These are phyloP conservation scores for Taxillus chinensis DNA, from an alignment of 164 flowering plant genomes.

Conservation along the genomic window DNA sequence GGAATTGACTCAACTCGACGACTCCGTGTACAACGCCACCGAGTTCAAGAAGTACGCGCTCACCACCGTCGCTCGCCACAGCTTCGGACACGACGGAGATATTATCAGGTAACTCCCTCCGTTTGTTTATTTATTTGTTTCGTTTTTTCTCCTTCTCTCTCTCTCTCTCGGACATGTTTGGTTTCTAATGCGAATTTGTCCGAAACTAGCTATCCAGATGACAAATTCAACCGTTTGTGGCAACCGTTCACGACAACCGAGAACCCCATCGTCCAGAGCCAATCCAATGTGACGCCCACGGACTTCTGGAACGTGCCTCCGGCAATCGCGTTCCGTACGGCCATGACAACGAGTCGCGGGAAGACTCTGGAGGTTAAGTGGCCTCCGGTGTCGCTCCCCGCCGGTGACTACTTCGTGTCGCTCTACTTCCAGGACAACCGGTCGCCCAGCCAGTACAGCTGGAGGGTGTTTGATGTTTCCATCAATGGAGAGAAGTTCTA, in stretches of 20 bases:
- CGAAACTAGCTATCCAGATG: constrained; percentile 82
- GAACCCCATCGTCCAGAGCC: constrained; percentile 37
- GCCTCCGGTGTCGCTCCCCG: constrained; percentile 54
- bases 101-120: constrained; percentile 32
- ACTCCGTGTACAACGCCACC: constrained; percentile 61
- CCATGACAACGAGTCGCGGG: constrained; percentile 59
- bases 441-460: constrained; percentile 57
- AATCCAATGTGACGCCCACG: constrained; percentile 32
- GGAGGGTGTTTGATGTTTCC: constrained; percentile 69
- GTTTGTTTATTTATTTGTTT: neutral
- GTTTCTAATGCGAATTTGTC: too few relatives aligned
- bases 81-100: constrained; percentile 44
- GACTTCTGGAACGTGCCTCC: constrained; percentile 94
- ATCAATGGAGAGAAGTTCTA: constrained; percentile 56
- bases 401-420: constrained; percentile 47
- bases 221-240: constrained; percentile 74
- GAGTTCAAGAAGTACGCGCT: constrained; percentile 47
- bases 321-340: constrained; percentile 28
- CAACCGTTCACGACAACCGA: constrained; percentile 45
- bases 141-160: neutral
- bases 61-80: constrained; percentile 43
- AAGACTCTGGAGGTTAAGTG: constrained; percentile 50
- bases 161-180: neutral
- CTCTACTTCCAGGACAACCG: constrained; percentile 85
- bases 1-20: constrained; percentile 40